phyloP scores from a whole-genome alignment of 805 yeast species.

The Grigorovia yakushimaensis region DNA sequence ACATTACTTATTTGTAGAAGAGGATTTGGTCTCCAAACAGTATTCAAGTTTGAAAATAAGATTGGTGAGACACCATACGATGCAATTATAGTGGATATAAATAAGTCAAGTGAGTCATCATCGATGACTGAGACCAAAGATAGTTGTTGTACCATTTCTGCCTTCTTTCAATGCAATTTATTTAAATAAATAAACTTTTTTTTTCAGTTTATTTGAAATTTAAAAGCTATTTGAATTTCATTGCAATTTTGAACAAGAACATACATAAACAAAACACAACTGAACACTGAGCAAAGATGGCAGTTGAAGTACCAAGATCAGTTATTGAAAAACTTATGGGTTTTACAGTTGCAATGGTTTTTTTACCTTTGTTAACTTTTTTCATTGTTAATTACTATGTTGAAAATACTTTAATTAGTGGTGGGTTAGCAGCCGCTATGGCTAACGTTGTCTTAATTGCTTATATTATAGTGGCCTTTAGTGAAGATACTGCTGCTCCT shows the following conservation, averaged over 20 bases:
- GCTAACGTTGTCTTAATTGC: constrained; percentile 70
- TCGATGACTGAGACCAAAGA: constrained; percentile 22
- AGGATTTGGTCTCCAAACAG: constrained; percentile 24
- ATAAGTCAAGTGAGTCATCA: constrained; percentile 22
- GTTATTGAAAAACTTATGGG: constrained; percentile 61
- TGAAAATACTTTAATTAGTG: constrained; percentile 52
- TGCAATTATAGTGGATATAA: constrained; percentile 22
- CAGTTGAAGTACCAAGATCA: constrained; percentile 35
- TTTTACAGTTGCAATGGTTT: constrained; percentile 70
- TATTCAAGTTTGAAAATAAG: constrained; percentile 18
- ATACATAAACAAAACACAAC: no score
- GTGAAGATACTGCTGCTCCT: constrained; percentile 45
- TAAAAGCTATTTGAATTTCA: no score
- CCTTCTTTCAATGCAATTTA: neutral
- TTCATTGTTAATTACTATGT: constrained; percentile 40
- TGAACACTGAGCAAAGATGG: no score
- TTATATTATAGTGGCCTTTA: constrained; percentile 64
- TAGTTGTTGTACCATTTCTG: constrained; percentile 26
- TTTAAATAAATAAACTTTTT: neutral
- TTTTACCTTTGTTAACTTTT: constrained; percentile 55
- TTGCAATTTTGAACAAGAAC: no score
- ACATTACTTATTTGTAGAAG: constrained; percentile 17
- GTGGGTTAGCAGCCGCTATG: constrained; percentile 69
- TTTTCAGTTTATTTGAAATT: neutral
- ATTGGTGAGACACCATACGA: constrained; percentile 25